Percentiles rank a stretch among this genome's conserved stretches.
These are phyloP conservation scores for Aureobasidium lini DNA, from an alignment of 2,329 filamentous ascomycete species.

Conservation along the genomic window DNA sequence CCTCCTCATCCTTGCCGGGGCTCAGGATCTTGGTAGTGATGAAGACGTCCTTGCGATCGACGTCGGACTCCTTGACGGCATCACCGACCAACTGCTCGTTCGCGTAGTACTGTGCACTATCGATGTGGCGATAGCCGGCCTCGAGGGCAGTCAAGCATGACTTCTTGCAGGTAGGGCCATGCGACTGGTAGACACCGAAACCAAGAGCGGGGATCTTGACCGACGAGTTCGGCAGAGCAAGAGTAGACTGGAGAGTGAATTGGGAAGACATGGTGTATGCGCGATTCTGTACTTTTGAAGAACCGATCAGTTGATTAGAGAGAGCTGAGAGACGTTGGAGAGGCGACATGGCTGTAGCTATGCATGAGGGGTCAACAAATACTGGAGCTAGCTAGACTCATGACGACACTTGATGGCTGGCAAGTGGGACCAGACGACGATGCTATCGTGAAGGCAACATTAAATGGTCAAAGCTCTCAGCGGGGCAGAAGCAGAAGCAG, in stretches of 20 bases:
- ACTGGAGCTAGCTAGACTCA: conserved; percentile 5
- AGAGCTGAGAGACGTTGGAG: conserved; percentile 3
- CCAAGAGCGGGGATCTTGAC: conserved; percentile 58
- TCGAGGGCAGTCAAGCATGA: conserved; percentile 53
- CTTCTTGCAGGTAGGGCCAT: conserved; percentile 45
- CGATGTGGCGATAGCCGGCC: conserved; percentile 56
- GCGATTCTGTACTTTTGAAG: not conserved
- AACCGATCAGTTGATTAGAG: not conserved
- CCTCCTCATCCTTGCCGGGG: conserved; percentile 46
- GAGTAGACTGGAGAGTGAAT: conserved; percentile 39
- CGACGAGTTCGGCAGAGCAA: conserved; percentile 44
- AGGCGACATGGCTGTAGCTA: conserved; percentile 1
- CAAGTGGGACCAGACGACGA: not conserved
- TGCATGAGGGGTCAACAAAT: conserved; percentile 9
- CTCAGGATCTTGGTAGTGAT: conserved; percentile 63
- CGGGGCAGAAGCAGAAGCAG: not conserved
- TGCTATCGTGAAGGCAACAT: not conserved
- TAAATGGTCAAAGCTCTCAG: not conserved
- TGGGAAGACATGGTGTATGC: conserved; percentile 22
- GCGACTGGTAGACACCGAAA: conserved; percentile 62
- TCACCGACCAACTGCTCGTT: conserved; percentile 62
- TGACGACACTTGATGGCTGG: not conserved
- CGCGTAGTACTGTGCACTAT: conserved; percentile 61
- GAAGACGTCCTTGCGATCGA: conserved; percentile 55
- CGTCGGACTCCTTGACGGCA: conserved; percentile 50